phyloP scores from a whole-genome alignment of 805 yeast species.

The Kazachstania psychrophila region DNA sequence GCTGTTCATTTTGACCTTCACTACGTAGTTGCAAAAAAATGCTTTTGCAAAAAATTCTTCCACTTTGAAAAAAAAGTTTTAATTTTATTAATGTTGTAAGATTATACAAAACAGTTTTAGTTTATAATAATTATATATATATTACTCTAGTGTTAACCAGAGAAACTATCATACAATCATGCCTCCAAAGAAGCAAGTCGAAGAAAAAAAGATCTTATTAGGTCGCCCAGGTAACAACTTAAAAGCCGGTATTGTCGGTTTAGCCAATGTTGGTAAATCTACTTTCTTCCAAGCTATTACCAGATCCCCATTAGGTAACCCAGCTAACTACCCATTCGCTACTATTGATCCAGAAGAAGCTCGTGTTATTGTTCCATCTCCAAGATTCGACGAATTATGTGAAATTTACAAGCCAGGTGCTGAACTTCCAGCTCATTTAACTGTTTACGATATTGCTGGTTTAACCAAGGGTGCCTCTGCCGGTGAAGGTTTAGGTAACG shows the following conservation, averaged over 20 bases:
- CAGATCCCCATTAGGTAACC: conserved; percentile 56
- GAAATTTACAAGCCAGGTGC: conserved; percentile 73
- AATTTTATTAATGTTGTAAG: no score
- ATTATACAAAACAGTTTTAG: no score
- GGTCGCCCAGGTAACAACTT: conserved; percentile 69
- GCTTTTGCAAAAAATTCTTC: no score
- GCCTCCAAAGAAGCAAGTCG: conserved; percentile 36
- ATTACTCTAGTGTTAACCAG: no score
- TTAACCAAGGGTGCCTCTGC: conserved; percentile 92
- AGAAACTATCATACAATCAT: conserved; percentile 7
- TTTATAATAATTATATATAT: no score
- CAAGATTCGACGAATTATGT: conserved; percentile 70
- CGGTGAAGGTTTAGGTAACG: conserved; percentile 97
- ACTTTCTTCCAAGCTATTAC: conserved; percentile 78
- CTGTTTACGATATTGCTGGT: conserved; percentile 96
- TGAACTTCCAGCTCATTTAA: conserved; percentile 84
- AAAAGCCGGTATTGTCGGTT: conserved; percentile 63
- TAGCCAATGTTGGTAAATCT: conserved; percentile 74
- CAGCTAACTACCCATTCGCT: conserved; percentile 77
- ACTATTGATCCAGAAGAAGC: conserved; percentile 98
- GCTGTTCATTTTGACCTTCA: no score
- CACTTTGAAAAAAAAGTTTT: no score
- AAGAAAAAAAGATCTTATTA: conserved; percentile 58
- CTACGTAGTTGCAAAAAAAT: no score
- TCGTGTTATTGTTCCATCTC: conserved; percentile 85